Percentiles rank a stretch among this genome's conserved stretches.
Evolutionary conservation across 2,329 filamentous ascomycete genomes (phyloP).

Genomic region (Stemphylium beticola): DNA sequence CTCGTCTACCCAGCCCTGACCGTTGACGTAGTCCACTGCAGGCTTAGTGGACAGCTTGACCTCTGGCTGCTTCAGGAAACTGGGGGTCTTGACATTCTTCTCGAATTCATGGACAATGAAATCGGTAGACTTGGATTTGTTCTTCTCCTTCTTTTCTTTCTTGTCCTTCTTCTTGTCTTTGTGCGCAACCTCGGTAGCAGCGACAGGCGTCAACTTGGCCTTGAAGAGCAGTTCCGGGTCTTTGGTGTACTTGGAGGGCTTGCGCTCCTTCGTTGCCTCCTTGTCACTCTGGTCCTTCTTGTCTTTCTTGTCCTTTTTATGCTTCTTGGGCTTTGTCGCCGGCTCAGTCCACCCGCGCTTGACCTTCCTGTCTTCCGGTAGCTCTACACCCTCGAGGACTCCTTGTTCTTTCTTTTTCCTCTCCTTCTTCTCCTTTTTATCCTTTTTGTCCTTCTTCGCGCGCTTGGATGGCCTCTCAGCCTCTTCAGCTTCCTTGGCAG

Average conservation of each 20-base stretch:
- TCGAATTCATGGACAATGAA: constrained; percentile 87
- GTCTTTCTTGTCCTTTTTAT: constrained; percentile 57
- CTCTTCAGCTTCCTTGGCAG: constrained; percentile 42
- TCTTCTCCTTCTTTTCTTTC: constrained; percentile 67
- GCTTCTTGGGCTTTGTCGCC: constrained; percentile 52
- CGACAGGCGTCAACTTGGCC: constrained; percentile 67
- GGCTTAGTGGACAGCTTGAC: constrained; percentile 54
- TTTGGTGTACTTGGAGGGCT: constrained; percentile 80
- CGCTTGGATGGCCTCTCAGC: constrained; percentile 59
- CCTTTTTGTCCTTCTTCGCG: constrained; percentile 55
- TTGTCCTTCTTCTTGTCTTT: constrained; percentile 56
- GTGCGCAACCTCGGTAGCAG: constrained; percentile 41
- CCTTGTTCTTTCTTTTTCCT: constrained; percentile 58
- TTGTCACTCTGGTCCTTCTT: constrained; percentile 55
- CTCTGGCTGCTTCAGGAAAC: constrained; percentile 71
- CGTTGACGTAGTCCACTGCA: constrained; percentile 75
- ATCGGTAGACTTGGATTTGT: constrained; percentile 58
- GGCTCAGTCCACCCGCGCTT: constrained; percentile 89
- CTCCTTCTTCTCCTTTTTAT: constrained; percentile 50
- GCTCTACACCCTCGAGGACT: constrained; percentile 70
- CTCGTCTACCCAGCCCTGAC: constrained; percentile 85
- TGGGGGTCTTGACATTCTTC: constrained; percentile 81
- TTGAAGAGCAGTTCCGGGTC: constrained; percentile 85
- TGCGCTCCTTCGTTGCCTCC: constrained; percentile 62
- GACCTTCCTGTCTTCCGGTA: constrained; percentile 77